These are phyloP conservation scores for Macrophomina phaseolina DNA, from an alignment of 2,329 filamentous ascomycete species.

Conservation along the genomic window DNA sequence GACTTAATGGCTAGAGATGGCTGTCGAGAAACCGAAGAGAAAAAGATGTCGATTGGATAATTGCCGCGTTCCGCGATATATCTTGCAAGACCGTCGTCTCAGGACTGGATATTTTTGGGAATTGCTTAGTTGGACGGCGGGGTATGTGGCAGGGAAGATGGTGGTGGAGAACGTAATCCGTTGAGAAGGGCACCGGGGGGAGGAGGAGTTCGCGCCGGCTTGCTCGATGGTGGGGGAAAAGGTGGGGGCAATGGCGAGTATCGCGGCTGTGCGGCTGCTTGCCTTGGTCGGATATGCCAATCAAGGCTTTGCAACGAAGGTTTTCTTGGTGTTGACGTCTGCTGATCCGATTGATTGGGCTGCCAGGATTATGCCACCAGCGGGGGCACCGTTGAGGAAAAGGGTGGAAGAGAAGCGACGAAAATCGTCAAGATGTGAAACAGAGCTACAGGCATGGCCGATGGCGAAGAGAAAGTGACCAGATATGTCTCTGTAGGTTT, in stretches of 20 bases:
- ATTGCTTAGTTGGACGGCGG: neutral
- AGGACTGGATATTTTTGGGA: neutral
- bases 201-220: neutral
- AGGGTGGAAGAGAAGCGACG: neutral
- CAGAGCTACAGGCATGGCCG: conserved; percentile 1
- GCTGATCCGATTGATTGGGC: neutral
- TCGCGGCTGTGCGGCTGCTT: neutral
- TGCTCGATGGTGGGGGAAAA: neutral
- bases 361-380: neutral
- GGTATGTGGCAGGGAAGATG: neutral
- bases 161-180: neutral
- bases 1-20: neutral
- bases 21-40: neutral
- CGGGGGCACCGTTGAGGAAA: neutral
- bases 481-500: conserved; percentile 18
- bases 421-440: conserved; percentile 10
- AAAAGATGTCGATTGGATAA: neutral
- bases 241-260: conserved; percentile 5
- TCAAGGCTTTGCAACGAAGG: neutral
- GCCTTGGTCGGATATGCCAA: neutral
- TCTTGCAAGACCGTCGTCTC: conserved; percentile 3
- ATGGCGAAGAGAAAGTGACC: neutral
- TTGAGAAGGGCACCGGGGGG: neutral
- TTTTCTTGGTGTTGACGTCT: conserved; percentile 9
- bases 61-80: neutral